Evolutionary conservation across 2,329 filamentous ascomycete genomes (phyloP).

Genomic region (Sphaceloma murrayae): DNA sequence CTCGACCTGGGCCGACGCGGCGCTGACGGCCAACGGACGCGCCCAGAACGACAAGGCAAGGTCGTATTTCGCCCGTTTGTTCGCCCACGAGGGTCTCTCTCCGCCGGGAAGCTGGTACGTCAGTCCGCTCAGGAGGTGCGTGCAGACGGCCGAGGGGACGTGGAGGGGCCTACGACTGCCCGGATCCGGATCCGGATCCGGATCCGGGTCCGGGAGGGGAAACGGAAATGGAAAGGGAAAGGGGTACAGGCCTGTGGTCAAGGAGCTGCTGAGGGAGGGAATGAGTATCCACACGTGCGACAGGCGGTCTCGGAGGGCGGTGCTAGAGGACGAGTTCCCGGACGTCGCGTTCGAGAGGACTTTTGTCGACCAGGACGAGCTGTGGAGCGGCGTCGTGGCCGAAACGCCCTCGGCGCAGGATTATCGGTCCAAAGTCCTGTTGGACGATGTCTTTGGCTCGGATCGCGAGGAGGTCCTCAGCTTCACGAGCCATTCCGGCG

Average conservation of each 20-base stretch:
- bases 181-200: too few species aligned
- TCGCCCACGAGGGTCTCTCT: constrained; percentile 47
- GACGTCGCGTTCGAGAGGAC: constrained; percentile 48
- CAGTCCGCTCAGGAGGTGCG: constrained; percentile 54
- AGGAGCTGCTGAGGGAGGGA: constrained; percentile 57
- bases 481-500: constrained; percentile 52
- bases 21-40: constrained; percentile 49
- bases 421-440: constrained; percentile 39
- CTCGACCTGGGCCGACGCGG: constrained; percentile 52
- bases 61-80: constrained; percentile 48
- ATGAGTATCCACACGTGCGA: constrained; percentile 62
- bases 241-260: constrained; percentile 51
- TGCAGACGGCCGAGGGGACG: constrained; percentile 53
- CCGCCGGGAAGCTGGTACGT: constrained; percentile 56
- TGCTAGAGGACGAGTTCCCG: constrained; percentile 47
- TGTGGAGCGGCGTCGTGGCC: constrained; percentile 43
- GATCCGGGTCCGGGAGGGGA: too few species aligned
- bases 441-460: constrained; percentile 49
- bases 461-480: constrained; percentile 49
- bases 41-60: constrained; percentile 50
- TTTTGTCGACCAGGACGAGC: constrained; percentile 49
- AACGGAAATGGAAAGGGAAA: too few species aligned
- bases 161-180: constrained; percentile 49
- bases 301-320: constrained; percentile 46
- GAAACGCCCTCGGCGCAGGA: constrained; percentile 46